Evolutionary conservation across 1,284 basidiomycete species (phyloP).

Genomic region (Ustilago sp.): DNA sequence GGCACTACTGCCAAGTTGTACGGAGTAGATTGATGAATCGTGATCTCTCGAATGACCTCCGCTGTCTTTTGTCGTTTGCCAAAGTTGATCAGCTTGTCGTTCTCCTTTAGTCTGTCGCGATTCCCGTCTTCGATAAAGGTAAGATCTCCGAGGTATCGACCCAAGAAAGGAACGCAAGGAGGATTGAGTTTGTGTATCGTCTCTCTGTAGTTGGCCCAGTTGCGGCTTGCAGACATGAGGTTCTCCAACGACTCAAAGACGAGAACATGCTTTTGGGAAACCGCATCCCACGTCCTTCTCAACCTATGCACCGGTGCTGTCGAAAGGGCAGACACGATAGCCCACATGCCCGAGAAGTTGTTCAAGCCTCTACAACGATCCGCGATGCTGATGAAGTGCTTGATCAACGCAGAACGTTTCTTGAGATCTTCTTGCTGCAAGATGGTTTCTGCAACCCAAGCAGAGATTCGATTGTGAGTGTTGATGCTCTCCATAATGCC

Average conservation of each 20-base stretch:
- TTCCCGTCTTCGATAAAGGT: slow-evolving; percentile 99
- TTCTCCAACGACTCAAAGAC: slow-evolving; percentile 78
- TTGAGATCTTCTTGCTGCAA: slow-evolving; percentile 86
- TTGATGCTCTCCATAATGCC: slow-evolving; percentile 88
- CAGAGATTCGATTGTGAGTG: slow-evolving; percentile 85
- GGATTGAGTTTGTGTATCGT: slow-evolving; percentile 86
- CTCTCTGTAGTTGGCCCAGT: slow-evolving; percentile 91
- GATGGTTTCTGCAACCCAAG: slow-evolving; percentile 94
- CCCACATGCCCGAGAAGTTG: slow-evolving; percentile 96
- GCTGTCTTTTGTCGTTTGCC: slow-evolving; percentile 92
- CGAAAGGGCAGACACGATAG: slow-evolving; percentile 93
- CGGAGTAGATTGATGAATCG: slow-evolving; percentile 90
- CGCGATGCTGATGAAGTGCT: slow-evolving; percentile 91
- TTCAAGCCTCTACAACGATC: slow-evolving; percentile 89
- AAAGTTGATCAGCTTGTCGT: slow-evolving; percentile 85
- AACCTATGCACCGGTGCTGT: slow-evolving; percentile 91
- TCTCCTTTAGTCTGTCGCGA: slow-evolving; percentile 79
- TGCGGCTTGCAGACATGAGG: slow-evolving; percentile 88
- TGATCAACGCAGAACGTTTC: slow-evolving; percentile 83
- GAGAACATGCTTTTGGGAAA: slow-evolving; percentile 74
- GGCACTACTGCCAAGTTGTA: slow-evolving; percentile 80
- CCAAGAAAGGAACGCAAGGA: slow-evolving; percentile 97
- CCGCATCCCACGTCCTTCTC: slow-evolving; percentile 94
- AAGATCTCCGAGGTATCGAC: slow-evolving; percentile 94
- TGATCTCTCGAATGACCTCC: slow-evolving; percentile 94